Base-by-base conservation (phyloP, 495 filamentous ascomycete species). In the Penicillium desertorum region DNA sequence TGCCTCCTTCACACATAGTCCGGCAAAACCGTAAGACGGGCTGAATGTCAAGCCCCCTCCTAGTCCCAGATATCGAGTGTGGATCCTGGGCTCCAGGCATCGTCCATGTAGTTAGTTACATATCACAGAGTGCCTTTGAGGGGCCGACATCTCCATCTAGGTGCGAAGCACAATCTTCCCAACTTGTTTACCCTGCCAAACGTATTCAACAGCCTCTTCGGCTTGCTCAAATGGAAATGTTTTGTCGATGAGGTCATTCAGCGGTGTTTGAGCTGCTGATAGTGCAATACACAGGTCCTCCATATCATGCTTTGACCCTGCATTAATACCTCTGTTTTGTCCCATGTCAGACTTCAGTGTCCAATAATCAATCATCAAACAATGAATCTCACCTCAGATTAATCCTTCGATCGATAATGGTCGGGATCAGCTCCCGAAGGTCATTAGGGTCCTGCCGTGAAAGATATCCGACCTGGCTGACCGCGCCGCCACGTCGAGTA, bases 401-500 rank as follows among this genome's bases (percentile, higher is more conserved):
- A 5, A 74, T 45, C 37, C 66, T 67, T 32, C 69, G 64, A 52
- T 75, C 69, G 54, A 76, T 74, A 5, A 76, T 44, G 8, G 63
- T 55, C 9, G 66, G 60, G 6, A 77, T 7, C 10, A 76, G 50
- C 53, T 71, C 67, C 1, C 42, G 27, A 44, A 73, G 19, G 19
- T 73, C 62, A 1, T 29, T 23, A 2, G 63, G 56, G 34, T 71
- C 51, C 46, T 71, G 59, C 30, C 62, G 64, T n/a, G 57, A 47
- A 12, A 77, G 65, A 60, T 74, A 77, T 20, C 76, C 76, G 36
- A 79, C 72, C 51, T 74, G 71, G 47, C 68, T 72, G 37, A 79
- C 62, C 1, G 68, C 64, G 0, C 75, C 75, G 5, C 74, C 70
- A 2, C 70, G 66, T 27, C 65, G 57, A 17, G 70, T 72, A 20